Evolutionary conservation across 31 red algal genomes (phyloP).

Genomic region (Bonnemaisonia californica): DNA sequence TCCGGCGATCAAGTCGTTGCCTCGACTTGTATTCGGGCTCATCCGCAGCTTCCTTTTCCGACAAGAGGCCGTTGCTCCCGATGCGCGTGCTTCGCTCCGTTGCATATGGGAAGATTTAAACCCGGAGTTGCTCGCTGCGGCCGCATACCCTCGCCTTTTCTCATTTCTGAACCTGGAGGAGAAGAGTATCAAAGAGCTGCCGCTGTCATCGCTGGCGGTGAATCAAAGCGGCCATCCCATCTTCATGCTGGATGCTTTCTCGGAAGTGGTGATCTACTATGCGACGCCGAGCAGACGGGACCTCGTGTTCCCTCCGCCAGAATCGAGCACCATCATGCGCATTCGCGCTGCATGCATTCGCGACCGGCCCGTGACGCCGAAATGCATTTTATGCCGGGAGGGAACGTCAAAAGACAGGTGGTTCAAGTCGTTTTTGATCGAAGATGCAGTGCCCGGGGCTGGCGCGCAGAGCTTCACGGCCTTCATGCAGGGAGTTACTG

Average conservation of each 20-base stretch:
- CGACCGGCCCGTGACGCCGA: constrained; percentile 61
- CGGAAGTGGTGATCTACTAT: constrained; percentile 64
- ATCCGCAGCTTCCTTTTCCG: constrained; percentile 71
- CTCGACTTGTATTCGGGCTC: constrained; percentile 55
- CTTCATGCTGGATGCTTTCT: constrained; percentile 73
- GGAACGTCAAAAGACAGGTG: constrained; percentile 65
- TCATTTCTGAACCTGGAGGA: constrained; percentile 66
- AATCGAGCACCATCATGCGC: constrained; percentile 53
- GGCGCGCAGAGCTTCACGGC: constrained; percentile 12
- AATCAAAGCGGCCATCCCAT: constrained; percentile 57
- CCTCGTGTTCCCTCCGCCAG: constrained; percentile 51
- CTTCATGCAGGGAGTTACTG: constrained; percentile 30
- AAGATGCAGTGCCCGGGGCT: constrained; percentile 37
- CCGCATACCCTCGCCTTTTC: constrained; percentile 46
- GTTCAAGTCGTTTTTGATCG: constrained; percentile 70
- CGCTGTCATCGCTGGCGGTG: constrained; percentile 46
- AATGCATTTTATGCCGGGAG: constrained; percentile 45
- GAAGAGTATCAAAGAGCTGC: constrained; percentile 34
- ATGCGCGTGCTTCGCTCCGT: constrained; percentile 35
- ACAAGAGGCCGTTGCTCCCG: constrained; percentile 58
- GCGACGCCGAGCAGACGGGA: constrained; percentile 16
- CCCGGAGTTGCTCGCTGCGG: constrained; percentile 52
- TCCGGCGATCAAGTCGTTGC: constrained; percentile 27
- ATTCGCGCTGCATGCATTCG: constrained; percentile 31
- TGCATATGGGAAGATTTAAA: constrained; percentile 67